A percentile compares a stretch with the other conserved stretches of the same genome.
phyloP scores from a whole-genome alignment of 257 asterid species.

The Cinchona pubescens region DNA sequence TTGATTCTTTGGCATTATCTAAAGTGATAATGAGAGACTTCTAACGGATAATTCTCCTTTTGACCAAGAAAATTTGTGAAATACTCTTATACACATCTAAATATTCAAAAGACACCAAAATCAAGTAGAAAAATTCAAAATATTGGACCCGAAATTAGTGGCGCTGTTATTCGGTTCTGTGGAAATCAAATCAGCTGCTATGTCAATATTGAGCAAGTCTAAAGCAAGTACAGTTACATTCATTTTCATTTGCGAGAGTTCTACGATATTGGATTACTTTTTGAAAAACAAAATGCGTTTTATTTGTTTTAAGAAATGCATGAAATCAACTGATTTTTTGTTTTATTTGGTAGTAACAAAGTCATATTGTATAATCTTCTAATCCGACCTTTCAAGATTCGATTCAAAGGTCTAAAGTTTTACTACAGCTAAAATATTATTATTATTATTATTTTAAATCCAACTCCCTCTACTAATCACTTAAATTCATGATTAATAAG shows the following conservation, averaged over 20 bases:
- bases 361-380: no score
- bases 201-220: not conserved
- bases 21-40: not conserved
- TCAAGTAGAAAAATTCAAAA: not conserved
- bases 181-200: not conserved
- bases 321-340: no score
- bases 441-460: no score
- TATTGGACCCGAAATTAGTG: not conserved
- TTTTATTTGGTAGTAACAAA: no score
- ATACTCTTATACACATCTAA: no score
- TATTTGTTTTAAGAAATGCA: not conserved
- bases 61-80: constrained; percentile 1
- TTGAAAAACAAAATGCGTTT: not conserved
- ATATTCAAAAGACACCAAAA: not conserved
- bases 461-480: no score
- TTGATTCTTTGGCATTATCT: not conserved
- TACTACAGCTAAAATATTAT: no score
- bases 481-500: no score
- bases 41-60: not conserved
- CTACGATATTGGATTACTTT: not conserved
- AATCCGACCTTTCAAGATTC: no score
- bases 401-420: no score
- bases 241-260: not conserved
- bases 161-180: not conserved
- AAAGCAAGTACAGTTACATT: not conserved